A percentile compares a stretch with the other conserved stretches of the same genome.
Conservation (phyloP, 2,329 filamentous ascomycete species). For the Colletotrichum orchidophilum region DNA sequence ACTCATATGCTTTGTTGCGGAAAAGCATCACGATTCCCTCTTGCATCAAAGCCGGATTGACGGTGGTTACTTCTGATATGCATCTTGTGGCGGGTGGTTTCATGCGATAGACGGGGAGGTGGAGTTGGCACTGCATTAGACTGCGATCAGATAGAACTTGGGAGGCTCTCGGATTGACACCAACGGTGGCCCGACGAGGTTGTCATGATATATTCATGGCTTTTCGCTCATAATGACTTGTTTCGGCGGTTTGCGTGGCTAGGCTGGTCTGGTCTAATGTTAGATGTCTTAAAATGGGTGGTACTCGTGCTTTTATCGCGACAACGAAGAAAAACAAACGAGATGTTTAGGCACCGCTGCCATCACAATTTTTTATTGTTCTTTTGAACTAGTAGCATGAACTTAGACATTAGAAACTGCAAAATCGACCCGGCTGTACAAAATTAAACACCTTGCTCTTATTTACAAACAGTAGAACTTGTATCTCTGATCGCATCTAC, state of each 20-base stretch:
- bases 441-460: not conserved
- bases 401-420: slow-evolving; percentile 25
- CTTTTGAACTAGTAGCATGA: not conserved
- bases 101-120: slow-evolving; percentile 38
- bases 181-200: slow-evolving; percentile 33
- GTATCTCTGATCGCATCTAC: not conserved
- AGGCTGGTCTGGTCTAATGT: slow-evolving; percentile 33
- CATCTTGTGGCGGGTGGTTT: slow-evolving; percentile 36
- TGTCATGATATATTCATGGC: slow-evolving; percentile 36
- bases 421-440: slow-evolving; percentile 20
- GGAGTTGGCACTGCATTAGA: slow-evolving; percentile 45
- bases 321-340: slow-evolving; percentile 7
- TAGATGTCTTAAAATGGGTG: slow-evolving; percentile 33
- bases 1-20: slow-evolving; percentile 32
- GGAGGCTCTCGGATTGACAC: slow-evolving; percentile 33
- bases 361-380: not conserved
- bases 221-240: slow-evolving; percentile 34
- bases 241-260: slow-evolving; percentile 31
- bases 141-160: slow-evolving; percentile 41
- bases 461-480: not conserved
- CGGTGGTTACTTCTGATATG: slow-evolving; percentile 36
- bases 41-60: slow-evolving; percentile 35
- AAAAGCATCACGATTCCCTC: slow-evolving; percentile 35
- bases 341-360: slow-evolving; percentile 2
- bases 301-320: slow-evolving; percentile 16